Conservation (phyloP, 441 rosid genomes). For the Populus hybrid region DNA sequence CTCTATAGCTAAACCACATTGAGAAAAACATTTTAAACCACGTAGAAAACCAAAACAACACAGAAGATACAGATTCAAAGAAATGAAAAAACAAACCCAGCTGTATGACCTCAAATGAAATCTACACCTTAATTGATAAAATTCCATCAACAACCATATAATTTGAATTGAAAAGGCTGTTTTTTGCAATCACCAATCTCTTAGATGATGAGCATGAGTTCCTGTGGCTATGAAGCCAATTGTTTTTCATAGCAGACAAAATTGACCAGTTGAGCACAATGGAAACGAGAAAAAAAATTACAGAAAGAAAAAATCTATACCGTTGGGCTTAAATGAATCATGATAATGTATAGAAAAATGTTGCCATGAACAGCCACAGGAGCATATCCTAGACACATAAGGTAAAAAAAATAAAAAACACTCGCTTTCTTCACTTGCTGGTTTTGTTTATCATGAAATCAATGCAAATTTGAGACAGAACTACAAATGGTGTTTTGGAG, state of each 20-base stretch:
- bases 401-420: background rate
- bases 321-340: background rate
- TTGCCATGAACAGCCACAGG: constrained; percentile 1
- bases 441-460: background rate
- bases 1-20: constrained; percentile 40
- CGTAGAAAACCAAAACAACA: background rate
- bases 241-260: background rate
- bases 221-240: background rate
- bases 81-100: background rate
- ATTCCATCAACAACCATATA: constrained; percentile 4
- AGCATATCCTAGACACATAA: background rate
- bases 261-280: constrained; percentile 4
- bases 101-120: constrained; percentile 22
- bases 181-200: background rate
- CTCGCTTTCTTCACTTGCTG: background rate
- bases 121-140: constrained; percentile 7
- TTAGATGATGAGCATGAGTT: background rate
- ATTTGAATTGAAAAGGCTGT: background rate
- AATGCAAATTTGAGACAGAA: background rate
- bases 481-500: background rate
- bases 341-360: background rate
- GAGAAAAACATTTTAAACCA: constrained; percentile 6
- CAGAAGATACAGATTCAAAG: background rate
- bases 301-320: background rate
- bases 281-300: background rate